Percentiles rank a stretch among this genome's conserved stretches.
phyloP scores from a whole-genome alignment of 2,329 filamentous ascomycete genomes.

The Shiraia sp. region DNA sequence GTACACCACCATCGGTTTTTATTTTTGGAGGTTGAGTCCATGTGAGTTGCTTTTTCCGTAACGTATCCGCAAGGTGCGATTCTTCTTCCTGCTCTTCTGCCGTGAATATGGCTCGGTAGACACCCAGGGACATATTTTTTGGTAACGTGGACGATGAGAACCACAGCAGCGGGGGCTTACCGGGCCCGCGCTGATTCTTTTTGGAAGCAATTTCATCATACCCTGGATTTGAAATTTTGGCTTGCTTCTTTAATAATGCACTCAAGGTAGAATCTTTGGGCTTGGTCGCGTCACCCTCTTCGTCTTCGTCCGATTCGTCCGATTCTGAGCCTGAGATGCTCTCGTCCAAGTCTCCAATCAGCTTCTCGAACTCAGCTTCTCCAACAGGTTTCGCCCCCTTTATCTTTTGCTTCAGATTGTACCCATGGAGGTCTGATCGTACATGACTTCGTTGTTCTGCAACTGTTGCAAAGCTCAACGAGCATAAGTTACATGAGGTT shows the following conservation, averaged over 20 bases:
- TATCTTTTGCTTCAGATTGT: slow-evolving; percentile 92
- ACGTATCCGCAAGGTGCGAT: slow-evolving; percentile 64
- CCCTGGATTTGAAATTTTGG: slow-evolving; percentile 66
- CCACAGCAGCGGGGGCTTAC: slow-evolving; percentile 81
- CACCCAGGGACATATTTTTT: slow-evolving; percentile 76
- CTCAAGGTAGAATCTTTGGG: slow-evolving; percentile 73
- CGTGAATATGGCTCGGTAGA: slow-evolving; percentile 83
- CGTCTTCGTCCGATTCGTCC: slow-evolving; percentile 74
- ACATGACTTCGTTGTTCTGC: slow-evolving; percentile 84
- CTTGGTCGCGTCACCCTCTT: slow-evolving; percentile 58
- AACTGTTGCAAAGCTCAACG: slow-evolving; percentile 69
- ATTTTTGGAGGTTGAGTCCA: slow-evolving; percentile 57
- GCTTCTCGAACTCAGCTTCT: slow-evolving; percentile 82
- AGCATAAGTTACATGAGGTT: slow-evolving; percentile 81
- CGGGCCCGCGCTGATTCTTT: slow-evolving; percentile 58
- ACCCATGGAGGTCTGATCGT: slow-evolving; percentile 87
- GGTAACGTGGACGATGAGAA: slow-evolving; percentile 77
- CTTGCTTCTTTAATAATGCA: slow-evolving; percentile 80
- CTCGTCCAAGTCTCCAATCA: slow-evolving; percentile 86
- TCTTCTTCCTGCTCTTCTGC: slow-evolving; percentile 69
- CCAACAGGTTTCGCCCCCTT: slow-evolving; percentile 72
- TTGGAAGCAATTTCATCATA: slow-evolving; percentile 54
- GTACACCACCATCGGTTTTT: slow-evolving; percentile 62
- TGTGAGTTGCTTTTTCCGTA: slow-evolving; percentile 77
- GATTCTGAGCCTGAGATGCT: slow-evolving; percentile 84